Evolutionary conservation across 2,329 filamentous ascomycete genomes (phyloP), one percentile per base, ranked within the genome.

Genomic region (Apiospora marii): DNA sequence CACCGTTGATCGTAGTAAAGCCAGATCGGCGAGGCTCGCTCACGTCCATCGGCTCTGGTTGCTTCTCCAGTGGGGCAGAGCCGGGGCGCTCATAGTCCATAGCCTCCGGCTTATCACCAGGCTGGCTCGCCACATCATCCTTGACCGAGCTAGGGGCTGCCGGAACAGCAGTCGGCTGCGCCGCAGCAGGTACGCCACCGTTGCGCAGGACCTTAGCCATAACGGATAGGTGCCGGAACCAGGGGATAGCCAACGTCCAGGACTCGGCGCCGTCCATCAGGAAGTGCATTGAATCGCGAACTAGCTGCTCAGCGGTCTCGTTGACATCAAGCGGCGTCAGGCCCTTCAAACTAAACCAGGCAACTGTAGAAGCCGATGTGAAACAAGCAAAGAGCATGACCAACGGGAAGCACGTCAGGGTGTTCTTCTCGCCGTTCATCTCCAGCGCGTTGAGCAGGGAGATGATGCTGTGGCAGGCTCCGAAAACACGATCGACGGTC

Each of bases 321-420:
- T 87, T 86, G 34, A 87, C 87, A 74, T 88, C 88, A 19, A 84
- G 81, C 0, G 89, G 89, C 0, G 89, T 89, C 10, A 91, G 79
- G 13, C 88, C 88, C 81, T 90, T 91, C 67, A 91, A 84, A n/a
- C 88, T 89, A 43, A 91, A 84, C 80, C 90, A 91, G 16, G 89
- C 89, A 1, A 90, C 87, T 0, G 89, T 91, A 2, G 89, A 89
- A 74, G 88, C 88, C 2, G 89, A 88, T 0, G 88, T 90, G 74
- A 91, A 91, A 69, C 88, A 87, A 0, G 89, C 88, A 79, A 91
- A 91, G 16, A 91, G 83, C 89, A 91, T 91, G 74, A 90, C 89
- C 71, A 91, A 88, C 49, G 89, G 89, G 80, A 90, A 89, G 80
- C 87, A 90, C n/a, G 88, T 83, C n/a, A 87, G 84, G 34, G 84